Evolutionary conservation across 176 grass and related monocot species (phyloP).

Genomic region (Alopecurus myosuroides): DNA sequence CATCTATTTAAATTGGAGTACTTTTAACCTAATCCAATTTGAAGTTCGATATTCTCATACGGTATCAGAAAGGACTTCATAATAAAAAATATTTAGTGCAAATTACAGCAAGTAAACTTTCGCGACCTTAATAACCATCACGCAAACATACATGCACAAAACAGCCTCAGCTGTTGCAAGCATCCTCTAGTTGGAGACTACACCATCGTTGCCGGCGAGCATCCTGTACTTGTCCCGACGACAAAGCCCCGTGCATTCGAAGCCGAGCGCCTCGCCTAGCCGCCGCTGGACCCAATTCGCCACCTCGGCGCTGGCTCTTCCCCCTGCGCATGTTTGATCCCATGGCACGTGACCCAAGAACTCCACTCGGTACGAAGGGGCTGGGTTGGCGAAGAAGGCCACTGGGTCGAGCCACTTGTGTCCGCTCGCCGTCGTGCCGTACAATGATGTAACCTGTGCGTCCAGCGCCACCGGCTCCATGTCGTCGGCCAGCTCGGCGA

Average conservation of each 20-base stretch:
- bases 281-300: constrained; percentile 67
- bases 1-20: no score
- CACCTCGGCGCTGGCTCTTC: constrained; percentile 51
- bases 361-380: constrained; percentile 54
- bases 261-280: constrained; percentile 62
- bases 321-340: constrained; percentile 45
- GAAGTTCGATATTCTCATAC: no score
- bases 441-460: constrained; percentile 42
- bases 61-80: no score
- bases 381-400: constrained; percentile 66
- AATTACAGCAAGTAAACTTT: no score
- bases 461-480: constrained; percentile 83
- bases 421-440: constrained; percentile 83
- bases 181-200: constrained; percentile 37
- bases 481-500: constrained; percentile 78
- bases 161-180: neutral
- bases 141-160: no score
- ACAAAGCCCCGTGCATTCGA: constrained; percentile 63
- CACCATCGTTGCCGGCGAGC: constrained; percentile 84
- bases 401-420: constrained; percentile 86
- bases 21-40: no score
- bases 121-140: no score
- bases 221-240: constrained; percentile 91
- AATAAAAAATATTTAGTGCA: no score
- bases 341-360: constrained; percentile 45